Evolutionary conservation across 2,329 filamentous ascomycete genomes (phyloP).

Genomic region (Phyllosticta capitalensis): DNA sequence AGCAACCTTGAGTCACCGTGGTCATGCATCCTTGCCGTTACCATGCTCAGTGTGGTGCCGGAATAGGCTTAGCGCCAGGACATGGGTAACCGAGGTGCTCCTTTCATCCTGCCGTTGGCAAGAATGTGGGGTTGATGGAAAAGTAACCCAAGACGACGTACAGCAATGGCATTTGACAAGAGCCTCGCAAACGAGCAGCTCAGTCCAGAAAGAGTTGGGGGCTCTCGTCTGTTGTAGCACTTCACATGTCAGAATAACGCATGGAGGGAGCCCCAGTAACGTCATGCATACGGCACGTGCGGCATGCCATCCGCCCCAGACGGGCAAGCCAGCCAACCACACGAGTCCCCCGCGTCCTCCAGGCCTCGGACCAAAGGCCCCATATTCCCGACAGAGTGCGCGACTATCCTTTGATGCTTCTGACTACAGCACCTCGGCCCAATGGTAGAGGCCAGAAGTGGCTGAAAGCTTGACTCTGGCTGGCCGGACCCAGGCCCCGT

Average conservation of each 20-base stretch:
- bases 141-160: background rate
- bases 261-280: background rate
- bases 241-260: constrained; percentile 2
- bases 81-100: constrained; percentile 10
- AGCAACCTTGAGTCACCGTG: background rate
- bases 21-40: background rate
- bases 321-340: constrained; percentile 3
- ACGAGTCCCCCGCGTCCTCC: constrained; percentile 3
- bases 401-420: background rate
- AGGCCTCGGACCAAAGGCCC: constrained; percentile 12
- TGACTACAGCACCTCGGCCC: constrained; percentile 4
- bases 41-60: background rate
- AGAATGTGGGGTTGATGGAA: background rate
- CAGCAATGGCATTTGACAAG: background rate
- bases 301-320: constrained; percentile 7
- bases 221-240: background rate
- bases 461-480: background rate
- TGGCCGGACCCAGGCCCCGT: background rate
- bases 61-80: constrained; percentile 3
- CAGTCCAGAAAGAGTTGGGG: background rate
- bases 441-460: constrained; percentile 1
- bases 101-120: constrained; percentile 1
- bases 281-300: constrained; percentile 5
- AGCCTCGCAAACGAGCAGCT: background rate
- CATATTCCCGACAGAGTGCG: background rate